phyloP scores from a whole-genome alignment of 2,329 filamentous ascomycete genomes.

The Penicillium psychrosexuale region DNA sequence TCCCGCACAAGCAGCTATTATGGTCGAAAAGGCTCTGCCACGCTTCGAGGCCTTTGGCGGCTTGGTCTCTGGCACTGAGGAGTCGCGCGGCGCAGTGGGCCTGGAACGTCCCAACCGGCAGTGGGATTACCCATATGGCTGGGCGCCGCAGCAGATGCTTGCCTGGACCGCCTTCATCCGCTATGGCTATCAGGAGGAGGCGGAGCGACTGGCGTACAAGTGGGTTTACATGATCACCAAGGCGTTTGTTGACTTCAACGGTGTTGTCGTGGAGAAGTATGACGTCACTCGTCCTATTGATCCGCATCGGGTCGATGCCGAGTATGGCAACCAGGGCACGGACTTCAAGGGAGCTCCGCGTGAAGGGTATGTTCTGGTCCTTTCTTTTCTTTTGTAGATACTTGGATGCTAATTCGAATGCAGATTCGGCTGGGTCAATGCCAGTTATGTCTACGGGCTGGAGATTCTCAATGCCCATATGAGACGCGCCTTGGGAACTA shows the following conservation, averaged over 20 bases:
- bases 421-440: constrained; percentile 98
- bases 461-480: constrained; percentile 86
- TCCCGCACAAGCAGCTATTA: constrained; percentile 76
- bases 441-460: constrained; percentile 91
- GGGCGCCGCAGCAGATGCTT: constrained; percentile 97
- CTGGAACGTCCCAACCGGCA: constrained; percentile 88
- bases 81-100: constrained; percentile 76
- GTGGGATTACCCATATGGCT: constrained; percentile 98
- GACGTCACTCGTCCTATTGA: constrained; percentile 88
- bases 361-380: constrained; percentile 71
- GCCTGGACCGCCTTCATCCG: constrained; percentile 90
- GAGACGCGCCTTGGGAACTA: constrained; percentile 79
- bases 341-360: constrained; percentile 95
- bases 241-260: constrained; percentile 97
- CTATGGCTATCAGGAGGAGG: constrained; percentile 88
- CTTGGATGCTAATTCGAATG: constrained; percentile 9
- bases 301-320: constrained; percentile 89
- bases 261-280: constrained; percentile 98
- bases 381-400: background rate
- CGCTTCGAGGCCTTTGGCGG: constrained; percentile 86
- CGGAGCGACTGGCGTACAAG: constrained; percentile 85
- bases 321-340: constrained; percentile 94
- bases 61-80: constrained; percentile 81
- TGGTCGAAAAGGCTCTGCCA: constrained; percentile 79
- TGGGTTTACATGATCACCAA: constrained; percentile 99